Base-by-base conservation (phyloP, 805 yeast genomes). In the Yarrowia bubula region DNA sequence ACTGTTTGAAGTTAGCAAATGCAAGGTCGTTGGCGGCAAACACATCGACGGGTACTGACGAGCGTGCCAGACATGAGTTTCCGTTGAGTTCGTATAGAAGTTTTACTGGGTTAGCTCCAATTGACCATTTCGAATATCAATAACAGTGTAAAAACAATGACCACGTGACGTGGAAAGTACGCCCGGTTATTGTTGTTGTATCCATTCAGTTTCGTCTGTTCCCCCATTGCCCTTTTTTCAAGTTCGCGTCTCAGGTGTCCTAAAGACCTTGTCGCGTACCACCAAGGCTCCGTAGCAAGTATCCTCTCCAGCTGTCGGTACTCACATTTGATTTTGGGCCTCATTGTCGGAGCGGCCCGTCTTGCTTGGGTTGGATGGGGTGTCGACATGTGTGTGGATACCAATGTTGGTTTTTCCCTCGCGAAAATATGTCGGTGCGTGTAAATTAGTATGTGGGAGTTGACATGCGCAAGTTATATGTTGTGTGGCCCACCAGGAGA, bases 1-100 rank as follows among this genome's bases (percentile, higher is more conserved):
- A 77, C 35, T 58, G 64, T 14, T 35, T 43, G 51, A 58, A 58
- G 64, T 58, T 44, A 18, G 51, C 51, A 33, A 58, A 58, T 5
- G 64, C 64, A 35, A 58, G 35, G 35, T 58, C 64, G 35, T 58
- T 58, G n/a, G 64, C 41, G 4, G 51, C 42, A 43, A 58, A 58
- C 35, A 44, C 50, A 18, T 43, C 51, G 10, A 58, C 64, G 8
- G 64, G 51, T 18, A 33, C 4, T 11, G 33, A 43, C 18, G 51
- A 18, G 14, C 64, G 51, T 2, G 64, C 43, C 11, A 58, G 64
- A 35, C 64, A 58, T n/a, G 50, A 43, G 43, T 35, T 43, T 22
- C 64, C 64, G 22, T 58, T 58, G 64, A 58, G 51, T 18, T 58
- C 64, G 15, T 58, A 58, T 4, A 58, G 43, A 1, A 58, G 41